Conservation (phyloP, 2,329 filamentous ascomycete species). For the Xylaria hypoxylon region DNA sequence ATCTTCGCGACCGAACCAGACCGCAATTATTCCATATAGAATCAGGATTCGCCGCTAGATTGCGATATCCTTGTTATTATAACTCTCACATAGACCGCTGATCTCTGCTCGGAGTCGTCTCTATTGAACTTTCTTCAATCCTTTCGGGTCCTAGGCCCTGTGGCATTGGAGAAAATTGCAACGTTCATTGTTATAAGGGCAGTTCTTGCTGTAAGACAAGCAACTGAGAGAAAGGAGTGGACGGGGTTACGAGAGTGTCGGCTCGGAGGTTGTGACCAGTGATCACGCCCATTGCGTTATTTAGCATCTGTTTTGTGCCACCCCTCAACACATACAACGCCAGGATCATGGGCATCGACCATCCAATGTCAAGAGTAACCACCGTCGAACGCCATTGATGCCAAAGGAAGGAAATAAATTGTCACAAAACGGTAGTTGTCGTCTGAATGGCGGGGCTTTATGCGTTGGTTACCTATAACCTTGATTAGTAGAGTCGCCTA, state of each 20-base stretch:
- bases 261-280: constrained; percentile 41
- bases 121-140: constrained; percentile 32
- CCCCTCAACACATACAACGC: constrained; percentile 51
- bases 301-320: constrained; percentile 44
- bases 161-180: constrained; percentile 43
- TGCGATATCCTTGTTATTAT: constrained; percentile 45
- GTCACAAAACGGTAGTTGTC: constrained; percentile 50
- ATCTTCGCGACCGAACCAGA: constrained; percentile 43
- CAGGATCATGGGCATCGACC: constrained; percentile 50
- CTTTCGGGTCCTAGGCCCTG: constrained; percentile 41
- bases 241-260: constrained; percentile 43
- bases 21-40: constrained; percentile 42
- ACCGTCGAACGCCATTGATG: constrained; percentile 53
- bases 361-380: constrained; percentile 50
- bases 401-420: constrained; percentile 49
- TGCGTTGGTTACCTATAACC: constrained; percentile 51
- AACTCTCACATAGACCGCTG: constrained; percentile 44
- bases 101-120: constrained; percentile 36
- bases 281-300: constrained; percentile 42
- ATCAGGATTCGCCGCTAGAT: constrained; percentile 38
- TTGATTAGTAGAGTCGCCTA: constrained; percentile 20
- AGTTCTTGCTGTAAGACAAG: constrained; percentile 35
- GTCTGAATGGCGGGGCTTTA: constrained; percentile 46
- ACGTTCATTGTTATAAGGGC: constrained; percentile 41
- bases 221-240: constrained; percentile 48